Evolutionary conservation across 2,329 filamentous ascomycete species (phyloP), one percentile per base, ranked within the genome.

Genomic region (Neofusicoccum parvum): DNA sequence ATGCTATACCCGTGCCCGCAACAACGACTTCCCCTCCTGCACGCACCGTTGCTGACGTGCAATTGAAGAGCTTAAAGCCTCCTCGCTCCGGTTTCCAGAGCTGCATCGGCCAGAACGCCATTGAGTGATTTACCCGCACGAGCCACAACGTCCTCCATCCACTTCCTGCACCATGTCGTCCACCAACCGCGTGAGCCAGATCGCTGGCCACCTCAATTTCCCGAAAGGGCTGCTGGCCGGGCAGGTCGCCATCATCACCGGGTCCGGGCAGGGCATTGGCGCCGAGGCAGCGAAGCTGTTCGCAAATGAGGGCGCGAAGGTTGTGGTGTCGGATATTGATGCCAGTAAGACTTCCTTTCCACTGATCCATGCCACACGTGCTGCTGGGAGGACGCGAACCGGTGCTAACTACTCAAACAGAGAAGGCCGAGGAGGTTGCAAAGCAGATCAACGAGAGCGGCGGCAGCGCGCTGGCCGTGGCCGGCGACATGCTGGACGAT

Each of bases 201-300:
- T 96, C 71, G 86, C 89, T 43, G 85, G 85, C 68, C 92, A 96
- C 78, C 86, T 96, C 72, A 94, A 92, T 81, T 94, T 89, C 80
- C 92, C 92, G 43, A 85, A 87, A 74, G 92, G 92, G 66, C 83
- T 96, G 76, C 86, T 96, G 64, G 86, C 86, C 36, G 90, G 90
- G 62, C 92, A 96, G 76, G 87, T 90, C 15, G 92, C 92, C 73
- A 96, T 97, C 76, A 90, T 96, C 76, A 97, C 93, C 2, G 92
- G 92, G 50, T 88, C 89, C 17, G 92, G 91, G 9, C 92, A 96
- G 77, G 93, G 93, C 67, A 96, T 96, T 75, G 93, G 92, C 27
- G 93, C 92, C 34, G 93, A 96, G 80, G 85, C 90, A 37, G 92
- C 92, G 7, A 85, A 88, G 10, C 80, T 96, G 3, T 96, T 96